Base-by-base conservation (phyloP, 2,329 filamentous ascomycete genomes). In the Cyphellophora europaea region DNA sequence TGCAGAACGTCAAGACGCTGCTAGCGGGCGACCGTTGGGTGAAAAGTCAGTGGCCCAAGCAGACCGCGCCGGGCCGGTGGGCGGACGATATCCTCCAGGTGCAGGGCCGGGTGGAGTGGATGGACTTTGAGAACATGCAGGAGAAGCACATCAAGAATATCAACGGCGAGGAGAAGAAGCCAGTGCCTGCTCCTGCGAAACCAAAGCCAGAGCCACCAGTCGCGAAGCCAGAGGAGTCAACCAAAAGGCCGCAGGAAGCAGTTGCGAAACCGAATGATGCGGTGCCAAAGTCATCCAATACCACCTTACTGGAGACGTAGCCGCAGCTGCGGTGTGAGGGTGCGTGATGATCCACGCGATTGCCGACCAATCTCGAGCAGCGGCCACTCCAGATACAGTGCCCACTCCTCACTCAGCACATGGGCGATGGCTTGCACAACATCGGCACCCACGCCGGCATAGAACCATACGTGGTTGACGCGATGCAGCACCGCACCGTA, bases 371-470 rank as follows among this genome's bases (percentile, higher is more conserved):
- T 27, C 12, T 35, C 21, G 2, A 27, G 4, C 15, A 27, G 32
- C 14, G 32, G 32, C 32, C 14, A 27, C 3, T 16, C n/a, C 32
- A 35, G 16, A 21, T 35, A 16, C 19, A 17, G 11, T 3, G 32
- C 3, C 32, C 32, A 35, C 13, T 35, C 32, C 19, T 35, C 12
- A 12, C 32, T 25, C 11, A 35, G 19, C 25, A 27, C 11, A 12
- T 12, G 14, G 11, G 21, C 32, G 13, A 35, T 25, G 14, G 32
- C 32, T 15, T 12, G 19, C 5, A 35, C 32, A 28, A 35, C 15
- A 15, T 30, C 28, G 21, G 21, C 13, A 50, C 43, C 34, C 23
- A 35, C 16, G 47, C 43, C 5, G 32, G 49, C 27, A 32, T 46
- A 42, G 31, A 27, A 42, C 37, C 31, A 44, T 49, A 35, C 16